Conservation (phyloP, 495 filamentous ascomycete genomes). For the Choiromyces venosus region DNA sequence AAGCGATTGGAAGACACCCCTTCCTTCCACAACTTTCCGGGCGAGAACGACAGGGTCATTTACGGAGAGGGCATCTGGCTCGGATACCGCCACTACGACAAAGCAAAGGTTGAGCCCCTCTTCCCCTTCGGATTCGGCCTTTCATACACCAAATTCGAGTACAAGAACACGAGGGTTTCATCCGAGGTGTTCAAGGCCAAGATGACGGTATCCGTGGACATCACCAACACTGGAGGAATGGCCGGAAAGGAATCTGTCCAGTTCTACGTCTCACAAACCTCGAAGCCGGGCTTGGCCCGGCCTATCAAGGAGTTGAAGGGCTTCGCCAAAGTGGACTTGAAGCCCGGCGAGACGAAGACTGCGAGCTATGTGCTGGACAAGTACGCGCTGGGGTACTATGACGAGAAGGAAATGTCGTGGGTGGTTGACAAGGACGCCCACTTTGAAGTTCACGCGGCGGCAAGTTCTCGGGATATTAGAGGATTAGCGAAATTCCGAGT, state of each 20-base stretch:
- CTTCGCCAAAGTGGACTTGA: slow-evolving; percentile 63
- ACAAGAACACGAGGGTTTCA: slow-evolving; percentile 50
- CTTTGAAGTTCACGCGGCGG: slow-evolving; percentile 41
- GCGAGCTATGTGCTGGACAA: slow-evolving; percentile 57
- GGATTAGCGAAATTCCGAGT: slow-evolving; percentile 34
- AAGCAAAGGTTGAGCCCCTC: slow-evolving; percentile 53
- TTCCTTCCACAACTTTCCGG: slow-evolving; percentile 64
- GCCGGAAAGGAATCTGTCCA: slow-evolving; percentile 66
- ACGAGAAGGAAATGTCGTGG: slow-evolving; percentile 42
- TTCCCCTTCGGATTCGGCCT: slow-evolving; percentile 73
- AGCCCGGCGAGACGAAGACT: slow-evolving; percentile 56
- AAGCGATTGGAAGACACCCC: slow-evolving; percentile 65
- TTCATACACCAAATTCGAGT: slow-evolving; percentile 64
- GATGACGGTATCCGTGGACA: slow-evolving; percentile 48
- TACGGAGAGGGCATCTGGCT: slow-evolving; percentile 76
- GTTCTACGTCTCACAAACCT: slow-evolving; percentile 55
- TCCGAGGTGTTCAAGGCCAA: slow-evolving; percentile 46
- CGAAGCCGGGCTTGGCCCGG: slow-evolving; percentile 49
- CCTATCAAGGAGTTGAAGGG: slow-evolving; percentile 67
- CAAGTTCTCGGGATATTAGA: slow-evolving; percentile 38
- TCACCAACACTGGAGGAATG: slow-evolving; percentile 59
- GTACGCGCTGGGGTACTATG: slow-evolving; percentile 44
- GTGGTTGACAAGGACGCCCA: slow-evolving; percentile 40
- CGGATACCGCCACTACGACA: slow-evolving; percentile 72
- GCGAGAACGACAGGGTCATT: slow-evolving; percentile 61